Base-by-base conservation (phyloP, 1,139 yeast species). In the Magnusiomyces sp. region DNA sequence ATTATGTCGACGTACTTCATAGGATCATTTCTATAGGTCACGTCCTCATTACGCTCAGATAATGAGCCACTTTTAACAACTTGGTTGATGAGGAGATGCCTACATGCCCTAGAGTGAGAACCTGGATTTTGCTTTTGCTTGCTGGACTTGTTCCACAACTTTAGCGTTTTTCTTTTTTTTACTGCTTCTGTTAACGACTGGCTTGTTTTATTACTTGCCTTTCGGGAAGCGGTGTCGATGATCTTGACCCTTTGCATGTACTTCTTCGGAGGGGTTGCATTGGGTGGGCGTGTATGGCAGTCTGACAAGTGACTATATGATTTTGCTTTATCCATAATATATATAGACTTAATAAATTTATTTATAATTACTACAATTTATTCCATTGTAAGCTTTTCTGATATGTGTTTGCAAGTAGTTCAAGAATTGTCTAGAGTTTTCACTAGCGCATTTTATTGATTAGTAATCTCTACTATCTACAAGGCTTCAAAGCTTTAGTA, bases 21-120 rank as follows among this genome's bases (percentile, higher is more conserved):
- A 87, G 97, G 97, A 89, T 90, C 97, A 90, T 90, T 89, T 90
- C 97, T 90, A 90, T 90, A 88, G 96, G 86, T 83, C 83, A 86
- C 95, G 95, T 87, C 95, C 86, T 94, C 86, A 95, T 85, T 83
- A 32, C 48, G 39, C 50, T 87, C 95, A 40, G 82, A 56, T 81
- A 81, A 88, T 82, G 95, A 89, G 97, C 95, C 95, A 88, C 95
- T 85, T 95, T 86, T 84, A 86, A 95, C 95, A 89, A 87, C 96
- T 88, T 89, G 96, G 97, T 86, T 87, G 97, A 89, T 88, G 97
- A 89, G 95, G 77, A 76, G 87, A 83, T 83, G 83, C 96, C 96
- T 88, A 83, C 80, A 79, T 77, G 79, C 95, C 95, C 95, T 71
- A 87, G 94, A 81, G 86, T 81, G 87, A 81, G 86, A 78, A 77